Evolutionary conservation across 1,284 basidiomycete genomes (phyloP), one percentile per base, ranked within the genome.

Genomic region (Moesziomyces sp.): DNA sequence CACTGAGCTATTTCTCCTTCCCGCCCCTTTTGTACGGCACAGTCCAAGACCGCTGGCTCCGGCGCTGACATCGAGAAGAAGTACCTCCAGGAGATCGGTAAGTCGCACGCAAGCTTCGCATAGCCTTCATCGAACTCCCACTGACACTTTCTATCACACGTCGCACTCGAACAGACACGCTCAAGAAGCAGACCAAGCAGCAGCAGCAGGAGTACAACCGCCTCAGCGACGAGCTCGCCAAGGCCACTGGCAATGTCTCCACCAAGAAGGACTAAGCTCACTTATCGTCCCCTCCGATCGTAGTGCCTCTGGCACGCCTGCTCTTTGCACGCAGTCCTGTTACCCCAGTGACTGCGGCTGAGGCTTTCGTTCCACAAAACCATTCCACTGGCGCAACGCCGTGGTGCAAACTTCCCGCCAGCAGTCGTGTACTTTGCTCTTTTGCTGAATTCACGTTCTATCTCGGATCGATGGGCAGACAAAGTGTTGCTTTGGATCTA

Each of bases 131-230:
- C 40, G 18, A 14, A 28, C 40, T 1, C n/a, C 5, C 18, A 28
- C n/a, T 53, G 26, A 42, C 10, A 28, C 1, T 45, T 35, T 3
- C 23, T 23, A 9, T 23, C 35, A 13, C 23, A 21, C 21, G 38
- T 23, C 40, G 11, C 13, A 16, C 10, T 3, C 23, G 2, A 33
- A 33, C 63, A 72, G 76, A 76, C 49, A 81, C 78, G 23, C 74
- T 83, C 60, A 81, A 79, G 63, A 82, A 83, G 78, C 82, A 83
- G 72, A 71, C 79, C 35, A 69, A 74, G 58, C 76, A 80, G 59
- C 82, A 83, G 70, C 82, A 83, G 59, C 48, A 64, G 33, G 82
- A 83, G 68, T 83, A 83, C 80, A 77, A 82, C 62, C 76, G 81
- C 8, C 76, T 83, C 54, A 73, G 77, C 19, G 82, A 83, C 54